Base-by-base conservation (phyloP, 2,329 filamentous ascomycete genomes). In the Emmonsiellopsis sp. region DNA sequence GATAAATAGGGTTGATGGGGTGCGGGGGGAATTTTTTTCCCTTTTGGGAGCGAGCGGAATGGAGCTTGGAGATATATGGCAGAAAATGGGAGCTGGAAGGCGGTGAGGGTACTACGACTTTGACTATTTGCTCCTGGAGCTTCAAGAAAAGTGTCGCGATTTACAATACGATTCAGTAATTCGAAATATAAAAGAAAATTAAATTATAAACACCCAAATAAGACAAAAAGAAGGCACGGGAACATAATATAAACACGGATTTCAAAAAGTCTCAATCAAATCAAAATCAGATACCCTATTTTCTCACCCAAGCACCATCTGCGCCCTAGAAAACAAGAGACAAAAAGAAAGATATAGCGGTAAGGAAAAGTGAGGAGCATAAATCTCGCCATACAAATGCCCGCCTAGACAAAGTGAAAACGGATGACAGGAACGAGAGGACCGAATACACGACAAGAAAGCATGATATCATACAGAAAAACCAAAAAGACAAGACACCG, bases 381-480 rank as follows among this genome's bases (percentile, higher is more conserved):
- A 51, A 59, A 56, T 49, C 32, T 53, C 51, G 44, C 51, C 51
- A 43, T 53, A 48, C 37, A 35, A 34, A 46, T 47, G 43, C 51
- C 44, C 30, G 8, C 16, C 51, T 53, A 13, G 50, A 45, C 16
- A 38, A 31, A 46, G 37, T 15, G 30, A 15, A 34, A 48, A 34
- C 42, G 13, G 26, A 7, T 40, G 15, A 20, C 6, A 32, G 10
- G 15, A 10, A 51, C 35, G 15, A 31, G 13, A 51, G 26, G n/a
- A 30, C 16, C 46, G 34, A 26, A 41, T 40, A 46, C 42, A 43
- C 32, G 60, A 62, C 63, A 61, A 58, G 61, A 61, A 61, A 63
- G 60, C 69, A 63, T 70, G 66, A 70, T 72, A 73, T 73, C 70
- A 72, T 73, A 73, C 70, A 73, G 62, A 65, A 48, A 50, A 53